Base-by-base conservation (phyloP, 2,329 filamentous ascomycete genomes). In the Colletotrichum falcatum region DNA sequence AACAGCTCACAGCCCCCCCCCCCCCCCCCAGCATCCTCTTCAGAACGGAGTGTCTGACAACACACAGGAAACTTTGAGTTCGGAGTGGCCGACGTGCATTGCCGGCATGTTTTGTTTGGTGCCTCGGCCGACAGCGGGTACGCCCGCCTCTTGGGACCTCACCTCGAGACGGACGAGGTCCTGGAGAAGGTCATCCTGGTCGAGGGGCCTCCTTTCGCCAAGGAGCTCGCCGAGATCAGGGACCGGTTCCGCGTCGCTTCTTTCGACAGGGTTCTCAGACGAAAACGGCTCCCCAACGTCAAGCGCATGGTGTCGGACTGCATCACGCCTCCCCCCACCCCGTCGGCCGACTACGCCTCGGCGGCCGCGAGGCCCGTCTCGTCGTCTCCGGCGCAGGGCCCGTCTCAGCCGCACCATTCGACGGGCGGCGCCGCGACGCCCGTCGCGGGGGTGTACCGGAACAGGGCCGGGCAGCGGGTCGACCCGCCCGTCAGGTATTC, bases 71-170 rank as follows among this genome's bases (percentile, higher is more conserved):
- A 75, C 26, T 77, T 79, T 51, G 77, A 79, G 28, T 73, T 78
- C n/a, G 73, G 79, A 54, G 71, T 81, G 35, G 71, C 74, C 23
- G 77, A 83, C 70, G 71, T 79, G 11, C 83, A 84, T 65, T 84
- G 82, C 67, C 78, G 75, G 16, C 80, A 78, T 14, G 74, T 84
- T 42, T 59, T 83, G 49, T 82, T 84, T 54, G 82, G 81, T n/a
- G 82, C 77, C 28, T 81, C 82, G 2, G 77, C 79, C 5, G 82
- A 84, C 62, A 82, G 79, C 65, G 80, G 82, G 28, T 83, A 83
- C 65, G 81, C 81, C n/a, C 80, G 79, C 20, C 73, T 83, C 30
- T 77, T 84, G 18, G 77, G 76, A 4, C 75, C 78, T 0, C 77
- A 81, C 59, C 72, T 74, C 1, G 71, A 76, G 26, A 74, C 76